phyloP scores from a whole-genome alignment of 805 yeast genomes.

The Jamesozyma jinghongensis region DNA sequence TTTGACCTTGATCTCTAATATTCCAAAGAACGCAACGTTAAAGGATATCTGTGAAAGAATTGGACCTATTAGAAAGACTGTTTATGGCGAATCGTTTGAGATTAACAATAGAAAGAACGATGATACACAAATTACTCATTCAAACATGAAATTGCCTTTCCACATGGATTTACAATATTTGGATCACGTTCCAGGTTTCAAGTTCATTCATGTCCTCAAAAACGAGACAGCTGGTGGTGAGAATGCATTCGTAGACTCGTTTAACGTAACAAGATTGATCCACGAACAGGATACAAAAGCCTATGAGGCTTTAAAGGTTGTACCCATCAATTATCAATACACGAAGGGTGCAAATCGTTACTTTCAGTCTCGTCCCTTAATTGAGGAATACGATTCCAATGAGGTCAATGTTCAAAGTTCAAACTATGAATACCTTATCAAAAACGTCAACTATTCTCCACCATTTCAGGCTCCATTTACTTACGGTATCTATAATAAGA shows the following conservation, averaged over 20 bases:
- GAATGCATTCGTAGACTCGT: slow-evolving; percentile 60
- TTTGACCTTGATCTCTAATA: slow-evolving; percentile 41
- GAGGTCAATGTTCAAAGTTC: slow-evolving; percentile 26
- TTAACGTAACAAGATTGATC: slow-evolving; percentile 52
- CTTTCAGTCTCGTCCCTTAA: slow-evolving; percentile 50
- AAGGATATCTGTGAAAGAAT: slow-evolving; percentile 43
- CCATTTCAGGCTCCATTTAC: slow-evolving; percentile 79
- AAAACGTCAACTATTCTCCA: slow-evolving; percentile 65
- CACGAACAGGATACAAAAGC: slow-evolving; percentile 50
- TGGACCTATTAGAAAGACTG: slow-evolving; percentile 62
- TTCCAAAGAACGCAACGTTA: slow-evolving; percentile 39
- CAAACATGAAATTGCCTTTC: slow-evolving; percentile 53
- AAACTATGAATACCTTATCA: slow-evolving; percentile 31
- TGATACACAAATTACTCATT: slow-evolving; percentile 64
- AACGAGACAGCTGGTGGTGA: slow-evolving; percentile 46
- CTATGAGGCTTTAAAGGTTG: slow-evolving; percentile 47
- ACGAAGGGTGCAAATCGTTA: slow-evolving; percentile 53
- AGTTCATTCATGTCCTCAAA: slow-evolving; percentile 44
- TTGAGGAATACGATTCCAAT: slow-evolving; percentile 44
- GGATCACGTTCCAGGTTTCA: slow-evolving; percentile 75
- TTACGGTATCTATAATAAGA: slow-evolving; percentile 37
- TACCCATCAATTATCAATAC: slow-evolving; percentile 65
- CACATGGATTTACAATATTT: slow-evolving; percentile 73
- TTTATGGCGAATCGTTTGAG: slow-evolving; percentile 64
- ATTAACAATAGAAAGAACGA: slow-evolving; percentile 41